Evolutionary conservation across 805 yeast genomes (phyloP), one percentile per base, ranked within the genome.

Genomic region (Candida odintsovae): DNA sequence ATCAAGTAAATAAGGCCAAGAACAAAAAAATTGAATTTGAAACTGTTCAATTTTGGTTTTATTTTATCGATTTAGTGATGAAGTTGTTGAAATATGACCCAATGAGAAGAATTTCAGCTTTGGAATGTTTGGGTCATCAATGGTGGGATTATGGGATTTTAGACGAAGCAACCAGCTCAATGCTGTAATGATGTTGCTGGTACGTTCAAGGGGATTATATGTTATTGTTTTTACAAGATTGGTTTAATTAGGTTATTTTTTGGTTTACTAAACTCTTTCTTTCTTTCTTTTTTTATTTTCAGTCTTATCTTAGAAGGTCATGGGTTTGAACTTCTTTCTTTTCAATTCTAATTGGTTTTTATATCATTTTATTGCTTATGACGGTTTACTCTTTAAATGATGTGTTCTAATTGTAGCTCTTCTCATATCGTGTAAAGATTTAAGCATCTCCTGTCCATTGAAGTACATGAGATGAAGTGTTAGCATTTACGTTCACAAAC

Each of bases 31-130:
- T 66, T 56, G 71, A 82, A 66, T 63, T 71, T 63, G 85, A 84
- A 39, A 78, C 81, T 46, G 84, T 84, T 61, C 73, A 78, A 40
- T 89, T 89, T 64, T 90, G 97, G 97, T 85, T 78, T 71, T 77
- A 76, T 65, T 90, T 90, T 63, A 67, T 75, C 43, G 95, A 88
- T 63, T 70, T 88, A 54, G 68, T 86, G 51, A 76, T 74, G 49
- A 75, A 74, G 54, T 72, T 87, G 58, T 77, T 88, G 50, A 80
- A 76, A 25, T 83, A 82, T 56, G 88, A 87, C 58, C 95, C 96
- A 1, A 61, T 72, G 3, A 73, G 81, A 57, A 71, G 96, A 53
- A 79, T 86, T 44, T 78, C 87, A 2, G 95, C 92, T 5, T 76
- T 74, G 48, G 83, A 84, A 51, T 94, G 95, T 0, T 71, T 88